Evolutionary conservation across 2,329 filamentous ascomycete genomes (phyloP).

Genomic region (Diaporthe sp.): DNA sequence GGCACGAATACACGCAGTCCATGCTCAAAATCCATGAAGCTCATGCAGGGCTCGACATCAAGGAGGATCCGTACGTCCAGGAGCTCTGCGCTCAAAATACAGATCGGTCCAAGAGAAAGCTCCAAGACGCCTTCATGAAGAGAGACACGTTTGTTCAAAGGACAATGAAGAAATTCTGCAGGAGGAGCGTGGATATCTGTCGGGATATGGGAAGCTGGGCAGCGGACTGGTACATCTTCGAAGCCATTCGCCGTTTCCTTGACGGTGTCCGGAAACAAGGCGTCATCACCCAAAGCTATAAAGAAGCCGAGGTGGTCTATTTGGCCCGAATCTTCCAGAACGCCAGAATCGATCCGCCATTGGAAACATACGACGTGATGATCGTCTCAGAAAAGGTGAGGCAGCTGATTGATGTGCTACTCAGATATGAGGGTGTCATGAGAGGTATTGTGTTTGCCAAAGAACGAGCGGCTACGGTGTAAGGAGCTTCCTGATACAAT

Average conservation of each 20-base stretch:
- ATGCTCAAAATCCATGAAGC: slow-evolving; percentile 57
- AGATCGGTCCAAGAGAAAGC: slow-evolving; percentile 50
- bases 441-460: slow-evolving; percentile 76
- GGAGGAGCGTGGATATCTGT: slow-evolving; percentile 61
- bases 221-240: slow-evolving; percentile 71
- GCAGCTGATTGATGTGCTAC: slow-evolving; percentile 63
- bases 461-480: slow-evolving; percentile 67
- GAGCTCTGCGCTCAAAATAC: slow-evolving; percentile 55
- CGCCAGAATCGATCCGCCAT: slow-evolving; percentile 1
- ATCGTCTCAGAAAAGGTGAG: slow-evolving; percentile 68
- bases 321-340: slow-evolving; percentile 56
- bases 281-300: slow-evolving; percentile 53
- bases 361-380: background rate
- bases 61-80: slow-evolving; percentile 69
- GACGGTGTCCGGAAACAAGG: slow-evolving; percentile 35
- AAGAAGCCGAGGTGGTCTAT: slow-evolving; percentile 64
- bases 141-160: slow-evolving; percentile 62
- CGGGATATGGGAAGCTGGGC: slow-evolving; percentile 75
- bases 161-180: slow-evolving; percentile 66
- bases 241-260: slow-evolving; percentile 52
- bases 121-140: slow-evolving; percentile 53
- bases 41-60: slow-evolving; percentile 61
- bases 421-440: slow-evolving; percentile 52
- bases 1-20: slow-evolving; percentile 41
- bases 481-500: no score